A percentile compares a stretch with the other conserved stretches of the same genome.
These are phyloP conservation scores for Bacterosira constricta DNA, from an alignment of 108 stramenopile genomes.

Conservation along the genomic window DNA sequence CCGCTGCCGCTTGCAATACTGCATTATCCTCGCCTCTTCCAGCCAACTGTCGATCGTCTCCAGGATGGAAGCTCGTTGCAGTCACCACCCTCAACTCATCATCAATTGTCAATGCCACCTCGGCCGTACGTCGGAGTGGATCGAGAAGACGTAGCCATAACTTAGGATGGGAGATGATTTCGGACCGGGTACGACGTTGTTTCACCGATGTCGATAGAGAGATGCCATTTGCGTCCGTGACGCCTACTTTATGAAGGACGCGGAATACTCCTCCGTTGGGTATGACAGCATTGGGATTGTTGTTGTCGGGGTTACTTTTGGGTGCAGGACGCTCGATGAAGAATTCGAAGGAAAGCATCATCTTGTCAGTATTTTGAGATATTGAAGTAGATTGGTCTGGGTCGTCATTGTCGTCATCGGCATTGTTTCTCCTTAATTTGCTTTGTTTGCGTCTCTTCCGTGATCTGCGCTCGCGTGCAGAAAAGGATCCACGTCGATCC, in stretches of 20 bases:
- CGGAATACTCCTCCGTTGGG: constrained; percentile 28
- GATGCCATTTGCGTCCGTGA: constrained; percentile 59
- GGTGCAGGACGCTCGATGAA: constrained; percentile 20
- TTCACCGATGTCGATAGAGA: constrained; percentile 52
- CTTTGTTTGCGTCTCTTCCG: not conserved
- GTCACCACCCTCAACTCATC: constrained; percentile 53
- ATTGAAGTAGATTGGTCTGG: not conserved
- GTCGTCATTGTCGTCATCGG: not conserved
- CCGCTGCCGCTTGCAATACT: constrained; percentile 36
- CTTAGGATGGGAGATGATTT: constrained; percentile 70
- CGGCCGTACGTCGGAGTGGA: constrained; percentile 62
- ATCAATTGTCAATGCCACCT: constrained; percentile 71
- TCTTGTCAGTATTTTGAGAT: constrained; percentile 16
- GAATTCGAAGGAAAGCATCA: constrained; percentile 77
- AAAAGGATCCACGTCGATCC: not conserved
- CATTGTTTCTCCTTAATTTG: not conserved
- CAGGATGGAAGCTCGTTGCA: constrained; percentile 61
- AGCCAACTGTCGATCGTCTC: not conserved
- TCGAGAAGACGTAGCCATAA: constrained; percentile 72
- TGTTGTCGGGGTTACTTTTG: not conserved
- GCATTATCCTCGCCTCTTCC: constrained; percentile 34
- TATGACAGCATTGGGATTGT: constrained; percentile 24
- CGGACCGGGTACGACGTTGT: constrained; percentile 50
- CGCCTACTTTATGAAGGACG: constrained; percentile 68
- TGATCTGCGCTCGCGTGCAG: not conserved